These are phyloP conservation scores for Fragaria nilgerrensis DNA, from an alignment of 306 rosid species.

Conservation along the genomic window DNA sequence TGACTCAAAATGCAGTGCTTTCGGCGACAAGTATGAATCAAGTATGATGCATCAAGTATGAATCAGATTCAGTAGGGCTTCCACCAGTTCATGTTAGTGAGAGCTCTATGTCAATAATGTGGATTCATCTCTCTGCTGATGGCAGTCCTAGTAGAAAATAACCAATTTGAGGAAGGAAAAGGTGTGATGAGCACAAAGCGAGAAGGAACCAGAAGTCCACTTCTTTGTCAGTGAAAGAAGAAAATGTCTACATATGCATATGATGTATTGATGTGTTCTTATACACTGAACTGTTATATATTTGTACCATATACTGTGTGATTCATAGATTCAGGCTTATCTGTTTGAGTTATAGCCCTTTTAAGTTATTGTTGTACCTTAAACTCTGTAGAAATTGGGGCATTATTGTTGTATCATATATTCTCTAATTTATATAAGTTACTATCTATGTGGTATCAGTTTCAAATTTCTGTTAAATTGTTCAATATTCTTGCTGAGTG, in stretches of 20 bases:
- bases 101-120: constrained; percentile 35
- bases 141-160: constrained; percentile 52
- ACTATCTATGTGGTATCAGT: no score
- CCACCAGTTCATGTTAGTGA: constrained; percentile 25
- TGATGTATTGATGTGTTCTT: background rate
- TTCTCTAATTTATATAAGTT: no score
- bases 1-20: constrained; percentile 8
- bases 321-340: no score
- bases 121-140: constrained; percentile 53
- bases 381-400: background rate
- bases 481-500: no score
- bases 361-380: background rate
- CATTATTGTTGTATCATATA: background rate
- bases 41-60: no score
- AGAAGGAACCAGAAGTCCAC: constrained; percentile 32
- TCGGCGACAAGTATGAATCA: no score
- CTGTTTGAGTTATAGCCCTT: no score
- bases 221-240: constrained; percentile 4
- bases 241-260: background rate
- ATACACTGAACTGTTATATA: background rate
- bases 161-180: no score
- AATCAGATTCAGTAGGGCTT: background rate
- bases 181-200: no score
- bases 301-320: no score
- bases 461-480: no score